These are phyloP conservation scores for Echites panduratus DNA, from an alignment of 257 asterid species.

Conservation along the genomic window DNA sequence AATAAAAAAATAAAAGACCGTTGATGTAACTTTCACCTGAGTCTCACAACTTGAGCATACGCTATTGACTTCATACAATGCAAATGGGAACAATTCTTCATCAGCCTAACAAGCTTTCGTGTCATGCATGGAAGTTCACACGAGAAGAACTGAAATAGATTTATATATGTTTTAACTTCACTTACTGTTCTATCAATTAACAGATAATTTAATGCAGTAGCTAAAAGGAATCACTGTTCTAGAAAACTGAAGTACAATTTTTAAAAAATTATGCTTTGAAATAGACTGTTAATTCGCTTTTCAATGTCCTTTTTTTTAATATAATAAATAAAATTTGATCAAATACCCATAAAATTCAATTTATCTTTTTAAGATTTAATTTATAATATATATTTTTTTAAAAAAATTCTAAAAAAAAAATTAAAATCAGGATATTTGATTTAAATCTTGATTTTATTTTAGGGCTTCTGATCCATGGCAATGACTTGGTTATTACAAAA, in stretches of 20 bases:
- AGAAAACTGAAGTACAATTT: neutral
- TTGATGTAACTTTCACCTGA: conserved; percentile 9
- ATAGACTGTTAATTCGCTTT: too few relatives aligned
- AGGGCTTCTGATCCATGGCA: neutral
- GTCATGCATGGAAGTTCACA: conserved; percentile 12
- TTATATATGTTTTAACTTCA: too few relatives aligned
- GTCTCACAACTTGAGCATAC: neutral
- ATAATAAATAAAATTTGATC: too few relatives aligned
- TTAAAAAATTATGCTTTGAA: too few relatives aligned
- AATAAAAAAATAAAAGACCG: too few relatives aligned
- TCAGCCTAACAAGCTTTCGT: neutral
- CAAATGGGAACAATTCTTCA: neutral
- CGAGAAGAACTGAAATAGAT: neutral
- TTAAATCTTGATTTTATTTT: too few relatives aligned
- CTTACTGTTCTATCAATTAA: neutral
- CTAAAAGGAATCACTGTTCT: neutral
- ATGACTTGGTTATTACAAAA: neutral
- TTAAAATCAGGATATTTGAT: too few relatives aligned
- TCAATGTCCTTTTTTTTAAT: too few relatives aligned
- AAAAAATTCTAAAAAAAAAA: too few relatives aligned
- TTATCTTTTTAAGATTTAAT: too few relatives aligned
- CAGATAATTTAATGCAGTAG: neutral
- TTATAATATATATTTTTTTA: too few relatives aligned
- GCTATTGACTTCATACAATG: conserved; percentile 13
- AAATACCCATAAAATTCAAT: too few relatives aligned